Base-by-base conservation (phyloP, 192 early-diverging fungal genomes). In the Coemansia sp. region DNA sequence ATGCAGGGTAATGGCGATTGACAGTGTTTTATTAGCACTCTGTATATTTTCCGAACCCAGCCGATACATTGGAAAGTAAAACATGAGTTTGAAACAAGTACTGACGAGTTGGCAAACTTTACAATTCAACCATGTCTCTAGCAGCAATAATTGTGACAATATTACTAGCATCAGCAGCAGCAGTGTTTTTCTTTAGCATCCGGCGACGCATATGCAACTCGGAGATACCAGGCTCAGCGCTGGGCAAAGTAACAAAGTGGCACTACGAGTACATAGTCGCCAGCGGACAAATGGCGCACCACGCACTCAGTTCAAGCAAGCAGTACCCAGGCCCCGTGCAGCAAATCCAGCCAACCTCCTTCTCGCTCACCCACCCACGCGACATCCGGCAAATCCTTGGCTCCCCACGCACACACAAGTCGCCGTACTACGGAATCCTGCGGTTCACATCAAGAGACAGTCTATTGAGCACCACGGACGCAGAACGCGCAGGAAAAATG, bases 361-460 rank as follows among this genome's bases (percentile, higher is more conserved):
- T 69, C 13, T 51, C 52, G 4, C 65, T 67, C 14, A 56, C 57
- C n/a, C 49, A 69, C 22, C 66, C 73, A 0, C 48, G 47, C 0
- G 73, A 69, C 21, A 68, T 67, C n/a, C 39, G 65, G 4, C 11
- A 9, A 0, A 56, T 75, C 7, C 62, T 75, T 0, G 61, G 66
- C 21, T 53, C 66, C 0, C 38, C 65, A 2, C 2, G 24, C 40
- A 55, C 62, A 24, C 15, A 17, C 18, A 75, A 75, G 27, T 27
- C 34, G 30, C n/a, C 37, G 1, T 64, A 75, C 53, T 75, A 75
- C 59, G 38, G 19, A 2, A 34, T 73, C 4, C 17, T 73, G 1
- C 9, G 40, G 13, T 67, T 73, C 19, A 60, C 64, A 0, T 56
- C 59, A 0, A 50, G 27, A 3, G 53, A 63, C 54, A 64, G 61